These are phyloP conservation scores for Geranium incanum DNA, from an alignment of 441 rosid genomes.

Conservation along the genomic window DNA sequence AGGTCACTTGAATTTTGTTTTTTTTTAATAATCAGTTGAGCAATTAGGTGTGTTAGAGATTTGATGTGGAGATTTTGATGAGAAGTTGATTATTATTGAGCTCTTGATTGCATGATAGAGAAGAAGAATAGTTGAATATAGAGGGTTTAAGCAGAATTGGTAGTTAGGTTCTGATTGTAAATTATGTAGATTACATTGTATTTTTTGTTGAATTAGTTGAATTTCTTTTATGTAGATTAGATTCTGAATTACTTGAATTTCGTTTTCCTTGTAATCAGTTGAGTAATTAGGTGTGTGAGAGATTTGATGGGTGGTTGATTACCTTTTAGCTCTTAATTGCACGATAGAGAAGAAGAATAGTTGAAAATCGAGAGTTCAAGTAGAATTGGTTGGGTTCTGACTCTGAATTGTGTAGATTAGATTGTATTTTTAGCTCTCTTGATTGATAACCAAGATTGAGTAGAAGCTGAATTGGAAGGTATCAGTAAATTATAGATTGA, in stretches of 20 bases:
- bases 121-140: background rate
- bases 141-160: background rate
- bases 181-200: background rate
- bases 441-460: background rate
- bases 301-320: too few species aligned
- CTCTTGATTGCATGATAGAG: too few species aligned
- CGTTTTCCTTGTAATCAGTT: too few species aligned
- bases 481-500: background rate
- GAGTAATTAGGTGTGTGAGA: too few species aligned
- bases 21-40: too few species aligned
- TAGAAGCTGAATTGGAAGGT: background rate
- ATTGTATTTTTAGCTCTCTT: background rate
- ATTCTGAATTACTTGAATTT: too few species aligned
- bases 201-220: background rate
- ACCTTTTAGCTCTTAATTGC: too few species aligned
- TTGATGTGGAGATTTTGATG: too few species aligned
- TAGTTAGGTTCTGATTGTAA: background rate
- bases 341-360: background rate
- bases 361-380: background rate
- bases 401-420: background rate
- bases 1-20: slow-evolving; percentile 13
- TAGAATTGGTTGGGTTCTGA: background rate
- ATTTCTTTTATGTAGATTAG: too few species aligned
- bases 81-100: too few species aligned
- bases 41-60: too few species aligned